These are phyloP conservation scores for Bryoerythrophyllum caledonicum DNA, from an alignment of 225 moss, liverwort and hornwort species.

Conservation along the genomic window DNA sequence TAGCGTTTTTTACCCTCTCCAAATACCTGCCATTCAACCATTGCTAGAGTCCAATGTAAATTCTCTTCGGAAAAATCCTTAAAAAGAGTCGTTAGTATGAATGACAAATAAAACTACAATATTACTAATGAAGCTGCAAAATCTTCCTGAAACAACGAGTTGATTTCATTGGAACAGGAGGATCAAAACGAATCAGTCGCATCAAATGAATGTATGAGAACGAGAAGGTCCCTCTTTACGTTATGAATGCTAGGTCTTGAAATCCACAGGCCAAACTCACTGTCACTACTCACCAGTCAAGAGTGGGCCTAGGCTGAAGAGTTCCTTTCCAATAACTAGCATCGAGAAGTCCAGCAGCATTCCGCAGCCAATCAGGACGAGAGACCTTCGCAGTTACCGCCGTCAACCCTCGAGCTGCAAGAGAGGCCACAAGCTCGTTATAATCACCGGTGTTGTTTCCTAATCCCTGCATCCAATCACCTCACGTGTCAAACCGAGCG, in stretches of 20 bases:
- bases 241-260: no score
- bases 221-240: neutral
- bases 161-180: neutral
- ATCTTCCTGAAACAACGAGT: neutral
- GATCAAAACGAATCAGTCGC: neutral
- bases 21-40: slow-evolving; percentile 68
- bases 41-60: neutral
- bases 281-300: slow-evolving; percentile 67
- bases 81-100: neutral
- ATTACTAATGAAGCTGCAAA: slow-evolving; percentile 14
- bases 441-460: slow-evolving; percentile 94
- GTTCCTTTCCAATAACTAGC: slow-evolving; percentile 90
- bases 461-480: slow-evolving; percentile 74
- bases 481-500: slow-evolving; percentile 9
- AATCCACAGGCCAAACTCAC: slow-evolving; percentile 9
- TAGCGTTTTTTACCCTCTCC: slow-evolving; percentile 63
- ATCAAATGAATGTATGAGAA: slow-evolving; percentile 8
- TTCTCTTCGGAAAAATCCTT: neutral
- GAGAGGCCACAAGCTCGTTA: slow-evolving; percentile 70
- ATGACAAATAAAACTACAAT: neutral
- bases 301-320: slow-evolving; percentile 84
- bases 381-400: slow-evolving; percentile 79
- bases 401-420: slow-evolving; percentile 68
- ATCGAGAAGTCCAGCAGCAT: slow-evolving; percentile 89
- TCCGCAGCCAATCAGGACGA: slow-evolving; percentile 92